phyloP scores from a whole-genome alignment of 139 green algal species.

The Choricystis sp. region DNA sequence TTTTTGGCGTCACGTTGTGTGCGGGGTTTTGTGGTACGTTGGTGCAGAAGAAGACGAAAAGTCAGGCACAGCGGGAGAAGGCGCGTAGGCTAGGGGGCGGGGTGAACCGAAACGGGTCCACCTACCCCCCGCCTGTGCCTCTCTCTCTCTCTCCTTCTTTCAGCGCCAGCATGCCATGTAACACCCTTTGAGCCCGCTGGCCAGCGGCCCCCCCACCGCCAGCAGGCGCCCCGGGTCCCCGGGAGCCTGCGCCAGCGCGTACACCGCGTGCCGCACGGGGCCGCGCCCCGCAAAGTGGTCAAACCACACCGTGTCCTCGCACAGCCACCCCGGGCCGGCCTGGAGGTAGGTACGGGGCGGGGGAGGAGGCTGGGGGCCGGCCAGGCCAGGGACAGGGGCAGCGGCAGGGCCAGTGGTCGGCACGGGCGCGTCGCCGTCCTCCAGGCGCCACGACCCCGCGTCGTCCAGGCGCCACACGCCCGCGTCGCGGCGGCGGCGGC shows the following conservation, averaged over 20 bases:
- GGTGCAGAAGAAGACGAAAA: no score
- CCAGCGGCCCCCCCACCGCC: slow-evolving; percentile 19
- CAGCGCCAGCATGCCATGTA: slow-evolving; percentile 28
- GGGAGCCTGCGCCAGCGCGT: slow-evolving; percentile 26
- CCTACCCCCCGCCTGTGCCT: no score
- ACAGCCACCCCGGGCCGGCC: slow-evolving; percentile 1
- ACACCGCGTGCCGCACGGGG: slow-evolving; percentile 17
- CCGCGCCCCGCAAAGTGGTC: background rate
- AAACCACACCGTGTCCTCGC: background rate
- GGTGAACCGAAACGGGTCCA: no score
- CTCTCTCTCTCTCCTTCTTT: background rate
- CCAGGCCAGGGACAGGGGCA: background rate
- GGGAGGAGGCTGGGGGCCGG: no score
- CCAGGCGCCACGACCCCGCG: background rate
- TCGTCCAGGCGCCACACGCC: slow-evolving; percentile 8
- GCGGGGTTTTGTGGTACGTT: no score
- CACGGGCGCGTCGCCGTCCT: no score
- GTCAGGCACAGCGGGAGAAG: no score
- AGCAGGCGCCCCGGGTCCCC: slow-evolving; percentile 9
- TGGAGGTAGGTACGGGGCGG: background rate
- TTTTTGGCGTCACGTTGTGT: no score
- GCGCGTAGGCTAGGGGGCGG: no score
- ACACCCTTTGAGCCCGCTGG: slow-evolving; percentile 18
- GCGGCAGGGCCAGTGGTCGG: background rate
- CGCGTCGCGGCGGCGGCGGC: background rate